Base-by-base conservation (phyloP, 2,329 filamentous ascomycete species). In the Kalaharituber pfeilii region DNA sequence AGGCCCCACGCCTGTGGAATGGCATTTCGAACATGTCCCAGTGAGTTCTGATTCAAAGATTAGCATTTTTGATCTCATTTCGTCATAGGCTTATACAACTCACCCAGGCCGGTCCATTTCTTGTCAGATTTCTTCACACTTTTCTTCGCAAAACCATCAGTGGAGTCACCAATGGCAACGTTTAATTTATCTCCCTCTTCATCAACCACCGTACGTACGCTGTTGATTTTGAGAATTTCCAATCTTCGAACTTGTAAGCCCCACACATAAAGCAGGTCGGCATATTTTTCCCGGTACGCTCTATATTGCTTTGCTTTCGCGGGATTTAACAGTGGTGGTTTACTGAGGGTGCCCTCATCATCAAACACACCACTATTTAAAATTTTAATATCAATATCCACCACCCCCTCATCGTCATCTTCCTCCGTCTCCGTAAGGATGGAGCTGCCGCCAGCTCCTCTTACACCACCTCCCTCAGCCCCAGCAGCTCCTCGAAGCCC, bases 181-280 rank as follows among this genome's bases (percentile, higher is more conserved):
- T 59, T 54, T 24, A 57, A 54, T 24, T 55, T 74, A 53, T 75
- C 75, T 36, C 82, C 5, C 22, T 47, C 42, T 25, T 47, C 42
- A 47, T 47, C 42, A 47, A 47, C 42, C 11, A 25, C 24, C 13
- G 15, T 22, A 11, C 22, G 18, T 6, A 47, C 68, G 3, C 77
- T 73, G 58, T 82, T 82, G 63, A 82, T 83, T 63, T 84, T 83
- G 67, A 83, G 72, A 26, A 84, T 75, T 64, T 84, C 80, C 1
- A 83, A 72, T 18, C 79, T 72, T 28, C 77, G 73, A 3, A 82
- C 67, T 0, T 78, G 78, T 54, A 79, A 74, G 1, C 73, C 71
- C 80, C 80, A 83, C 67, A 78, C 75, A 59, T 80, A 79, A 2
- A 84, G 71, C 67, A 83, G 74, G 66, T 82, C 78, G n/a, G 80